Percentiles rank a stretch among this genome's conserved stretches.
These are phyloP conservation scores for Arthrinium puccinioides DNA, from an alignment of 2,329 filamentous ascomycete species.

Conservation along the genomic window DNA sequence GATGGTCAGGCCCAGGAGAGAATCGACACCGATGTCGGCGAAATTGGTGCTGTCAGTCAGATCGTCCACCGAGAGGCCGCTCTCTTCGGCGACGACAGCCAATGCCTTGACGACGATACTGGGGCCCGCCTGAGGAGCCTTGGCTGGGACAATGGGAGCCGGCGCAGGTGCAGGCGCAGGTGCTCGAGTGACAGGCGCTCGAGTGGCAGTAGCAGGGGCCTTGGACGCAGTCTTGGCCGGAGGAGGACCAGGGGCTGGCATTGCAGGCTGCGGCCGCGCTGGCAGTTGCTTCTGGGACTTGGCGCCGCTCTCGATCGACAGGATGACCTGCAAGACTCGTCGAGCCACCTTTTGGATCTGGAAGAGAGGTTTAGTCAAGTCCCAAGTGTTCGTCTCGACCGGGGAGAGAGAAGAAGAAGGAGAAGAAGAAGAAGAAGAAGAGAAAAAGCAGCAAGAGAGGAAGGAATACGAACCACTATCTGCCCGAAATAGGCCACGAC, in stretches of 20 bases:
- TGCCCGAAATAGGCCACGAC: constrained; percentile 12
- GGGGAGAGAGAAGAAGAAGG: no score
- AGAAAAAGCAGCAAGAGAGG: no score
- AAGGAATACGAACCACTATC: constrained; percentile 7
- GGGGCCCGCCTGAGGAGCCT: background rate
- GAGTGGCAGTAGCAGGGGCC: background rate
- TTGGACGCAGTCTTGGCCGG: background rate
- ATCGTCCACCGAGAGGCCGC: constrained; percentile 12
- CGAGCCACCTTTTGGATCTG: constrained; percentile 12
- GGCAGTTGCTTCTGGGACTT: constrained; percentile 5
- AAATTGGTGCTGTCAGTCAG: constrained; percentile 18
- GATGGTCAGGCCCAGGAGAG: constrained; percentile 24
- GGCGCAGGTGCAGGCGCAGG: background rate
- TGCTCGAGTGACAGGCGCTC: background rate
- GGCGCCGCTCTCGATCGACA: constrained; percentile 9
- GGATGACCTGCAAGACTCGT: constrained; percentile 6
- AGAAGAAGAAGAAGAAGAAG: no score
- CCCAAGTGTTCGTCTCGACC: background rate
- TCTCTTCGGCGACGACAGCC: constrained; percentile 21
- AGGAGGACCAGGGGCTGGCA: no score
- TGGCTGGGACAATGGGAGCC: background rate
- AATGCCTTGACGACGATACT: constrained; percentile 3
- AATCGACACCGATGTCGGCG: constrained; percentile 25
- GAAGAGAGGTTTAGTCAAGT: background rate
- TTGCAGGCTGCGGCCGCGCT: no score